These are phyloP conservation scores for Saccharomyces paradoxus DNA, from an alignment of 805 yeast species.

Conservation along the genomic window DNA sequence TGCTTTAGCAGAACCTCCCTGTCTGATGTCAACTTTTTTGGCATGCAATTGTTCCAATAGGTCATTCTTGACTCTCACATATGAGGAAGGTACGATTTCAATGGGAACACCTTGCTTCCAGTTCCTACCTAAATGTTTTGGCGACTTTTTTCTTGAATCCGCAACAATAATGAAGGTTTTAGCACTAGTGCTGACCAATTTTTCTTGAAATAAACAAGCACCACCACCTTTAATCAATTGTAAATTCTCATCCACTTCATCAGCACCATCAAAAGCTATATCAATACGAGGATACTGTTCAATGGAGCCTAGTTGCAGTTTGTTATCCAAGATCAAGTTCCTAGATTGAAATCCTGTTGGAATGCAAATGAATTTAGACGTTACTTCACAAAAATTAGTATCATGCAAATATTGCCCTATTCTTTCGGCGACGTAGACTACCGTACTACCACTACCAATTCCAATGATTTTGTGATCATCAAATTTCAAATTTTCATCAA, in stretches of 20 bases:
- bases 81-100: conserved; percentile 87
- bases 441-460: conserved; percentile 95
- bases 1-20: conserved; percentile 87
- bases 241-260: conserved; percentile 76
- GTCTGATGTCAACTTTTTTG: conserved; percentile 66
- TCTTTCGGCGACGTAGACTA: conserved; percentile 92
- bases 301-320: conserved; percentile 66
- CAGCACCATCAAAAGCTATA: conserved; percentile 97
- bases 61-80: conserved; percentile 63
- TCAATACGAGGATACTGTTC: conserved; percentile 80
- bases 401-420: conserved; percentile 47
- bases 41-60: conserved; percentile 35
- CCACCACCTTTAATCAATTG: conserved; percentile 98
- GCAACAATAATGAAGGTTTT: conserved; percentile 79
- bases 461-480: conserved; percentile 69
- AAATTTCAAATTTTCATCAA: conserved; percentile 57
- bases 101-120: conserved; percentile 94
- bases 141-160: conserved; percentile 78
- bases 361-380: conserved; percentile 56
- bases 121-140: conserved; percentile 54
- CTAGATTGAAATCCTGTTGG: conserved; percentile 97
- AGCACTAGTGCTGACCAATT: conserved; percentile 79
- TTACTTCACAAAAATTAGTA: conserved; percentile 31
- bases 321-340: conserved; percentile 74
- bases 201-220: conserved; percentile 94